Conservation (phyloP, 1,284 basidiomycete genomes). For the Schizophyllum amplum region DNA sequence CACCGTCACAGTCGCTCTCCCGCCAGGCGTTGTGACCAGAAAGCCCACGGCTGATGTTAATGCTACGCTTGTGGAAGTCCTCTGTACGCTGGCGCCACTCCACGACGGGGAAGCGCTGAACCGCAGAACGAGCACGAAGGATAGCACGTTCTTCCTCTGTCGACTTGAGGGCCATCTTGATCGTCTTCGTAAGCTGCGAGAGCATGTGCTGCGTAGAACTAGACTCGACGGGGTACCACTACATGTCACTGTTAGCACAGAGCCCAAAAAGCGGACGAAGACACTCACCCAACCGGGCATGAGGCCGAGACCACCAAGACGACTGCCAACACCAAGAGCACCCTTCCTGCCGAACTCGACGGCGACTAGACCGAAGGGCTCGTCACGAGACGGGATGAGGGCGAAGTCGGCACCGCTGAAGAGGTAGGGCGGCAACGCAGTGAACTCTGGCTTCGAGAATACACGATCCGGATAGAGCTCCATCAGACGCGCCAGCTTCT, state of each 20-base stretch:
- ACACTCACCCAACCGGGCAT: slow-evolving; percentile 91
- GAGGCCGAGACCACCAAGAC: slow-evolving; percentile 86
- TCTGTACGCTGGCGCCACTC: slow-evolving; percentile 94
- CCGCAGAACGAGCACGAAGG: slow-evolving; percentile 83
- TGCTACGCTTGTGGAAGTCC: slow-evolving; percentile 86
- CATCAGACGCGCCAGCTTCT: slow-evolving; percentile 87
- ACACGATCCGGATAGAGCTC: slow-evolving; percentile 91
- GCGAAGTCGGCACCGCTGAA: slow-evolving; percentile 94
- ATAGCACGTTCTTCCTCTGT: slow-evolving; percentile 85
- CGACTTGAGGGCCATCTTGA: slow-evolving; percentile 89
- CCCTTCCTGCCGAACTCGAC: slow-evolving; percentile 94
- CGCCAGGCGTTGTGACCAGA: slow-evolving; percentile 76
- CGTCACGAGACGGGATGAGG: slow-evolving; percentile 88
- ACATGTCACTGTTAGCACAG: slow-evolving; percentile 12
- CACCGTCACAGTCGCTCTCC: slow-evolving; percentile 59
- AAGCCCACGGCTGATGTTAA: slow-evolving; percentile 57
- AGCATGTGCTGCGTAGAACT: slow-evolving; percentile 87
- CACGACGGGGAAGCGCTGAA: slow-evolving; percentile 92
- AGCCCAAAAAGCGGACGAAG: background rate
- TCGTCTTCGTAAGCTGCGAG: slow-evolving; percentile 89
- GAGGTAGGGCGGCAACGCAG: slow-evolving; percentile 84
- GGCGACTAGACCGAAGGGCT: slow-evolving; percentile 90
- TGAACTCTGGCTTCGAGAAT: slow-evolving; percentile 91
- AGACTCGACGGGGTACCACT: slow-evolving; percentile 96
- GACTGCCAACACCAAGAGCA: slow-evolving; percentile 88